Conservation (phyloP, 345 rosid genomes). For the Eutrema japonicum region DNA sequence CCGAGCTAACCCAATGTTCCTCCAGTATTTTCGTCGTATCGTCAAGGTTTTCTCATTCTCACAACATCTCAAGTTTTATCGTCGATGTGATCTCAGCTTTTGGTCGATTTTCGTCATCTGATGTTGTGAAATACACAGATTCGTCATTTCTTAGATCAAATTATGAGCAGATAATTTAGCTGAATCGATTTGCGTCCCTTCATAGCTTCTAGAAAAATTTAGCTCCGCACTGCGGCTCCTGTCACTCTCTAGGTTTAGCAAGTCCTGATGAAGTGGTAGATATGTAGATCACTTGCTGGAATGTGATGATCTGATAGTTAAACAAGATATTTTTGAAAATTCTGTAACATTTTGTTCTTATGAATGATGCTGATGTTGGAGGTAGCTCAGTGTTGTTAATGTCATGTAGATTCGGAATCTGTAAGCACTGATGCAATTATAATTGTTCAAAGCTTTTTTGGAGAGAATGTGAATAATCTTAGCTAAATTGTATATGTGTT, state of each 20-base stretch:
- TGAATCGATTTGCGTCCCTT: slow-evolving; percentile 4
- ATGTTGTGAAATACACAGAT: slow-evolving; percentile 3
- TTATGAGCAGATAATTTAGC: slow-evolving; percentile 17
- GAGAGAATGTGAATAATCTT: slow-evolving; percentile 1
- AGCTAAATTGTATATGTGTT: not conserved
- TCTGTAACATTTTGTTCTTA: slow-evolving; percentile 20
- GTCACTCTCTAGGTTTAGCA: slow-evolving; percentile 20
- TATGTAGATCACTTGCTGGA: slow-evolving; percentile 8
- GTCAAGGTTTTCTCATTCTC: slow-evolving; percentile 69
- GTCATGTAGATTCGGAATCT: slow-evolving; percentile 25
- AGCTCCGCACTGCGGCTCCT: slow-evolving; percentile 7
- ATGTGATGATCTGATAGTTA: slow-evolving; percentile 15
- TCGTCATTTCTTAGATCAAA: slow-evolving; percentile 27
- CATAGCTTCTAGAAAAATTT: not conserved
- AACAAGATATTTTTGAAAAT: not conserved
- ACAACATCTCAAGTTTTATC: not conserved
- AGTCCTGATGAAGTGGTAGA: slow-evolving; percentile 1
- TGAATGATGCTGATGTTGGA: slow-evolving; percentile 15
- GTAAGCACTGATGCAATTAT: slow-evolving; percentile 5
- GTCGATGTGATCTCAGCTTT: slow-evolving; percentile 46
- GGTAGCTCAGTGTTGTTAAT: not conserved
- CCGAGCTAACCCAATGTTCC: slow-evolving; percentile 70
- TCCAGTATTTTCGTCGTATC: slow-evolving; percentile 93
- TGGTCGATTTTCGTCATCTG: not conserved
- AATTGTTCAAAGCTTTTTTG: not conserved